phyloP scores from a whole-genome alignment of 2,329 filamentous ascomycete species.

The Colletotrichum sojae region DNA sequence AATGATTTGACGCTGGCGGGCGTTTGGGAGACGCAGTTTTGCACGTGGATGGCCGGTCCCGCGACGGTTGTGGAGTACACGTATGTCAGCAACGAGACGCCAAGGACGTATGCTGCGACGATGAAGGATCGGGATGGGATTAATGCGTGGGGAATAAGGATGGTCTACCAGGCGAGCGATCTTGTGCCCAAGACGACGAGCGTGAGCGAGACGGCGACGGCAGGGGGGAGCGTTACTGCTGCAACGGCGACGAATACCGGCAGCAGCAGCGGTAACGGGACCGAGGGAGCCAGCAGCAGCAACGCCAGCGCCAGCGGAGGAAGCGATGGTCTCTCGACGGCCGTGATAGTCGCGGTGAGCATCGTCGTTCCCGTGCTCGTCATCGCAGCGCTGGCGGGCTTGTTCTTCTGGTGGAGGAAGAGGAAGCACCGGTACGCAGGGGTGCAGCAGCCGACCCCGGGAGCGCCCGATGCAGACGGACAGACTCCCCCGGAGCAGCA shows the following conservation, averaged over 20 bases:
- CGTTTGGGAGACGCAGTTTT: constrained; percentile 44
- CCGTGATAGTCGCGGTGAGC: constrained; percentile 23
- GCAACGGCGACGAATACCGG: not conserved
- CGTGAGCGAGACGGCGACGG: not conserved
- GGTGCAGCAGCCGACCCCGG: constrained; percentile 17
- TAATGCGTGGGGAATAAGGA: constrained; percentile 46
- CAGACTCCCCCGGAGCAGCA: constrained; percentile 3
- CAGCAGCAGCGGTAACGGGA: not conserved
- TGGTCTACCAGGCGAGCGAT: constrained; percentile 46
- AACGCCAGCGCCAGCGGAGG: not conserved
- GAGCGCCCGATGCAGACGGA: constrained; percentile 6
- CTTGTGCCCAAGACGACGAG: constrained; percentile 18
- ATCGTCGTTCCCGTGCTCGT: constrained; percentile 22
- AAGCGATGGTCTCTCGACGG: constrained; percentile 11
- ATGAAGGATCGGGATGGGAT: constrained; percentile 41
- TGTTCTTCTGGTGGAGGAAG: constrained; percentile 33
- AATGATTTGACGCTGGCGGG: constrained; percentile 39
- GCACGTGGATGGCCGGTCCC: constrained; percentile 44
- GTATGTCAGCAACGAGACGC: constrained; percentile 28
- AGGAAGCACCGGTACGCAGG: constrained; percentile 33
- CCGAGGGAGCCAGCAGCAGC: not conserved
- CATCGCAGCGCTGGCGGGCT: constrained; percentile 24
- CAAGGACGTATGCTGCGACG: constrained; percentile 30
- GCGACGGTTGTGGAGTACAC: constrained; percentile 40
- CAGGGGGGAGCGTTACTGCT: not conserved